phyloP scores from a whole-genome alignment of 768 basidiomycete genomes.

The Russula griseocarnosa region DNA sequence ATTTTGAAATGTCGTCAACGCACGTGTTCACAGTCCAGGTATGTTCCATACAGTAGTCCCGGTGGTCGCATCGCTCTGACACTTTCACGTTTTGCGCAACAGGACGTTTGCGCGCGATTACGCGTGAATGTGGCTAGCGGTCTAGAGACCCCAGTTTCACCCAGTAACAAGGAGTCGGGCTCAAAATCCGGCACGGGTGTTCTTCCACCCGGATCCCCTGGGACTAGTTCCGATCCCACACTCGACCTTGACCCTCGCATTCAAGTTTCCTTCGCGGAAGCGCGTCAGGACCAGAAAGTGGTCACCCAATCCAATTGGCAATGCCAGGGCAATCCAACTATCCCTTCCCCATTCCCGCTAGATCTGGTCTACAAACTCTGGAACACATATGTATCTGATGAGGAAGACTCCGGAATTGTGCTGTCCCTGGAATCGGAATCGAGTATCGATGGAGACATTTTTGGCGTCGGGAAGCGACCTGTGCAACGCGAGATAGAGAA shows the following conservation, averaged over 20 bases:
- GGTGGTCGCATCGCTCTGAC: background rate
- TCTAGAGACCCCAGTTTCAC: background rate
- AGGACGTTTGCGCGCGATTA: background rate
- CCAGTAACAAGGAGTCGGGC: background rate
- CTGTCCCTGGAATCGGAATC: background rate
- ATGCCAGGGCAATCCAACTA: background rate
- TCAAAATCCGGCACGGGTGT: background rate
- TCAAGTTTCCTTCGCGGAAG: background rate
- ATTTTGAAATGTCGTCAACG: background rate
- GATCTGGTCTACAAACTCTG: conserved; percentile 10
- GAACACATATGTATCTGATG: conserved; percentile 1
- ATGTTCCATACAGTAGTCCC: no score
- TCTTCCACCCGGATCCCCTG: conserved; percentile 9
- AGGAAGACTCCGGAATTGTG: background rate
- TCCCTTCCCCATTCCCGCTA: background rate
- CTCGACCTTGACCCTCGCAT: background rate
- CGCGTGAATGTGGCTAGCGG: background rate
- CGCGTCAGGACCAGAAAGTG: background rate
- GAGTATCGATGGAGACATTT: conserved; percentile 14
- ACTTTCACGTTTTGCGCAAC: background rate
- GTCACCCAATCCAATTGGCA: background rate
- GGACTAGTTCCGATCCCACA: background rate
- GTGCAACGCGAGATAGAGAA: conserved; percentile 21
- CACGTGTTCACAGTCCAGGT: conserved; percentile 4
- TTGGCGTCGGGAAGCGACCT: conserved; percentile 20